Evolutionary conservation across 768 basidiomycete genomes (phyloP).

Genomic region (Obba rivulosa): DNA sequence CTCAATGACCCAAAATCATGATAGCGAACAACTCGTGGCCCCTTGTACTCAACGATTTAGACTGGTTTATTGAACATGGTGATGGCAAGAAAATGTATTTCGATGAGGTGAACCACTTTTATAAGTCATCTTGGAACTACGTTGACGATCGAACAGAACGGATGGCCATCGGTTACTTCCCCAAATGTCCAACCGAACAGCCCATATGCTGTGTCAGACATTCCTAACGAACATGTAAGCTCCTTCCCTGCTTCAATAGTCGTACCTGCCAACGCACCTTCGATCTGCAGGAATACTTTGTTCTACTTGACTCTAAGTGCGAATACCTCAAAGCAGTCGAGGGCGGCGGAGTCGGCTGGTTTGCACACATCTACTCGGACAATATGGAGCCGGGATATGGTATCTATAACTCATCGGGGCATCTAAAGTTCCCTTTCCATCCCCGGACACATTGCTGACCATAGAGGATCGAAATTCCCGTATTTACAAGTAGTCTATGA

Average conservation of each 20-base stretch:
- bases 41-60: slow-evolving; percentile 47
- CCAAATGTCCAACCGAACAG: slow-evolving; percentile 62
- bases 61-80: slow-evolving; percentile 64
- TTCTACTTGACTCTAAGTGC: slow-evolving; percentile 60
- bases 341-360: slow-evolving; percentile 74
- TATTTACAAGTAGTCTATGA: too few relatives aligned
- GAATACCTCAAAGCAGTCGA: slow-evolving; percentile 50
- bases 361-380: slow-evolving; percentile 76
- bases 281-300: slow-evolving; percentile 50
- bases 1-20: too few relatives aligned
- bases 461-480: too few relatives aligned
- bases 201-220: slow-evolving; percentile 50
- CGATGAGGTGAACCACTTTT: slow-evolving; percentile 65
- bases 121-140: background rate
- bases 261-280: background rate
- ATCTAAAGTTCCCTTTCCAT: slow-evolving; percentile 58
- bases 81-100: slow-evolving; percentile 72
- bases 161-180: slow-evolving; percentile 70
- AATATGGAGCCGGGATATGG: slow-evolving; percentile 65
- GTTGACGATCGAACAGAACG: slow-evolving; percentile 43
- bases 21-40: slow-evolving; percentile 60
- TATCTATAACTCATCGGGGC: slow-evolving; percentile 45
- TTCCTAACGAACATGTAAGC: slow-evolving; percentile 57
- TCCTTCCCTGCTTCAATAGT: background rate
- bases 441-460: slow-evolving; percentile 60